Percentiles rank a stretch among this genome's conserved stretches.
phyloP scores from a whole-genome alignment of 441 rosid genomes.

The Euphorbia schlechtendalii region DNA sequence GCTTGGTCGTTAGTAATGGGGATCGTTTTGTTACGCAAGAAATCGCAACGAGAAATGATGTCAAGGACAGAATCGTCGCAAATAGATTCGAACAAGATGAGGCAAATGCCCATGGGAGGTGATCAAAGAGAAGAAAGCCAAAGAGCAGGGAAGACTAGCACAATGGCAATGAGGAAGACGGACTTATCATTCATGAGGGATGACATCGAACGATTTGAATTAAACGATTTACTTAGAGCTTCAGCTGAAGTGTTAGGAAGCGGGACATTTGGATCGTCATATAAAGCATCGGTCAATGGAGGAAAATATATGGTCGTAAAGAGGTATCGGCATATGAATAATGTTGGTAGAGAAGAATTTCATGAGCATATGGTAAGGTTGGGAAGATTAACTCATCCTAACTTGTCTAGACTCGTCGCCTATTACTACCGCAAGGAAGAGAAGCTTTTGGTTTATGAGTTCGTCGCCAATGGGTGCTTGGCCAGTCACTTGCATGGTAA shows the following conservation, averaged over 20 bases:
- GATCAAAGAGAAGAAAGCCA: background rate
- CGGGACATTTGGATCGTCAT: slow-evolving; percentile 91
- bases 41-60: slow-evolving; percentile 14
- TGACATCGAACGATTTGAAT: slow-evolving; percentile 51
- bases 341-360: slow-evolving; percentile 71
- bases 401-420: slow-evolving; percentile 58
- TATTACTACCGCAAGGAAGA: slow-evolving; percentile 88
- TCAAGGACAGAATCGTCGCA: background rate
- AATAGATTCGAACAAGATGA: slow-evolving; percentile 18
- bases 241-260: slow-evolving; percentile 95
- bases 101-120: background rate
- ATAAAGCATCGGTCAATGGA: slow-evolving; percentile 45
- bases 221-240: slow-evolving; percentile 71
- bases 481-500: slow-evolving; percentile 81
- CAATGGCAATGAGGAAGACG: slow-evolving; percentile 11
- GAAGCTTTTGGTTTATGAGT: slow-evolving; percentile 74
- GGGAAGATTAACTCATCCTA: slow-evolving; percentile 67
- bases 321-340: slow-evolving; percentile 82
- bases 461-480: slow-evolving; percentile 57
- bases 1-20: slow-evolving; percentile 16
- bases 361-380: slow-evolving; percentile 73
- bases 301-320: slow-evolving; percentile 65
- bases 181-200: slow-evolving; percentile 56
- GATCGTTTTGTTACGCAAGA: slow-evolving; percentile 14
- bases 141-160: background rate